Conservation (phyloP, 495 filamentous ascomycete species). For the Xylaria flabelliformis region DNA sequence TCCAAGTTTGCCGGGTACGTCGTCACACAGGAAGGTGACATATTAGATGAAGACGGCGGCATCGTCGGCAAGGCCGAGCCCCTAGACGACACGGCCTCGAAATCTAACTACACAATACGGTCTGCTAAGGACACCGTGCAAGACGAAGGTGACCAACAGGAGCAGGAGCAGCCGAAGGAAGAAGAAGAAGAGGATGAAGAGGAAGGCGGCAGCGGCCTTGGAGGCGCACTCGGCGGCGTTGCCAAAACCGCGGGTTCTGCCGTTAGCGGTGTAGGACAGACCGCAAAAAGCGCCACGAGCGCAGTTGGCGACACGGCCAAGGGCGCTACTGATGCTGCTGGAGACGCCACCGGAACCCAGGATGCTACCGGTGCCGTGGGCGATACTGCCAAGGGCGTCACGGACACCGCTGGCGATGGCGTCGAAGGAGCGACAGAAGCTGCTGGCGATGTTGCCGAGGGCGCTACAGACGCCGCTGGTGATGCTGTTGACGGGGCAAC, state of each 20-base stretch:
- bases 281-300: conserved; percentile 27
- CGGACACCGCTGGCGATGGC: conserved; percentile 29
- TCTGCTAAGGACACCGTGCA: conserved; percentile 25
- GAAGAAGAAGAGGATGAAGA: conserved; percentile 16
- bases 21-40: conserved; percentile 67
- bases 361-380: conserved; percentile 22
- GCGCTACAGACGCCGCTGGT: conserved; percentile 33
- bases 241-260: conserved; percentile 28
- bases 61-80: conserved; percentile 65
- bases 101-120: conserved; percentile 38
- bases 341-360: conserved; percentile 20
- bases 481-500: not conserved
- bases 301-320: conserved; percentile 28
- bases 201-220: conserved; percentile 15
- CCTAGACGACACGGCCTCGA: conserved; percentile 37
- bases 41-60: conserved; percentile 66
- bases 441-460: conserved; percentile 29
- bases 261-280: conserved; percentile 26
- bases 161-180: conserved; percentile 19
- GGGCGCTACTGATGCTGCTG: conserved; percentile 24
- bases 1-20: conserved; percentile 61
- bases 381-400: conserved; percentile 21
- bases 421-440: conserved; percentile 33
- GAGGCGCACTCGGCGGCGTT: conserved; percentile 29
- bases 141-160: conserved; percentile 10